phyloP scores from a whole-genome alignment of 257 asterid species.

The Hygrophila difformis region DNA sequence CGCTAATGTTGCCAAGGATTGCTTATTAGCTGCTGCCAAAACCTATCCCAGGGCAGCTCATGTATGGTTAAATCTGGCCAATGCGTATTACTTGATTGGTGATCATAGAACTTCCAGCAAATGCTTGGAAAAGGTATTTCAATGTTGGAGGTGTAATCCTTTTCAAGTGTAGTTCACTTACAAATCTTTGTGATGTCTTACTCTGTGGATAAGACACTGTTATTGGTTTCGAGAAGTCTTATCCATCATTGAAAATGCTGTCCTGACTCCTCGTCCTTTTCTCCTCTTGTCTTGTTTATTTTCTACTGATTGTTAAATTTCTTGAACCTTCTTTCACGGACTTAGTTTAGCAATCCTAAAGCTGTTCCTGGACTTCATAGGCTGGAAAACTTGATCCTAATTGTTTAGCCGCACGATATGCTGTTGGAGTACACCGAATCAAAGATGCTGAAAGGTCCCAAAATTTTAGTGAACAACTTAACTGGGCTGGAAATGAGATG shows the following conservation, averaged over 20 bases:
- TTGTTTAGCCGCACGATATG: conserved; percentile 91
- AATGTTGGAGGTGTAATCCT: too few relatives aligned
- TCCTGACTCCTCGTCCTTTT: not conserved
- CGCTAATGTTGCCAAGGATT: conserved; percentile 74
- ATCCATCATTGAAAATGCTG: too few relatives aligned
- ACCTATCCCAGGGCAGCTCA: conserved; percentile 82
- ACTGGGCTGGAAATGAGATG: conserved; percentile 99
- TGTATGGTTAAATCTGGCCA: conserved; percentile 88
- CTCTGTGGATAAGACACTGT: not conserved
- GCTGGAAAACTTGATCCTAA: conserved; percentile 95
- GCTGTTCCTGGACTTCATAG: conserved; percentile 25
- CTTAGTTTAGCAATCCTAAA: conserved; percentile 12
- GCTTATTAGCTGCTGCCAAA: conserved; percentile 81
- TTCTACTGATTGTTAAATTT: not conserved
- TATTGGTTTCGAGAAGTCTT: too few relatives aligned
- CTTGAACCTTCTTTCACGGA: conserved; percentile 1
- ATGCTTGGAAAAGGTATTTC: conserved; percentile 82
- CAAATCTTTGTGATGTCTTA: not conserved
- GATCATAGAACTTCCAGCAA: conserved; percentile 75
- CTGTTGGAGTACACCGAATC: conserved; percentile 84
- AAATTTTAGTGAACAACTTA: conserved; percentile 84
- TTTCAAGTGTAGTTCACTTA: not conserved
- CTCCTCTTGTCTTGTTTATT: conserved; percentile 6
- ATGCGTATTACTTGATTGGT: conserved; percentile 78
- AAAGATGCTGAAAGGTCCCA: conserved; percentile 96